phyloP scores from a whole-genome alignment of 768 basidiomycete species.

The Lentinula detonsa region DNA sequence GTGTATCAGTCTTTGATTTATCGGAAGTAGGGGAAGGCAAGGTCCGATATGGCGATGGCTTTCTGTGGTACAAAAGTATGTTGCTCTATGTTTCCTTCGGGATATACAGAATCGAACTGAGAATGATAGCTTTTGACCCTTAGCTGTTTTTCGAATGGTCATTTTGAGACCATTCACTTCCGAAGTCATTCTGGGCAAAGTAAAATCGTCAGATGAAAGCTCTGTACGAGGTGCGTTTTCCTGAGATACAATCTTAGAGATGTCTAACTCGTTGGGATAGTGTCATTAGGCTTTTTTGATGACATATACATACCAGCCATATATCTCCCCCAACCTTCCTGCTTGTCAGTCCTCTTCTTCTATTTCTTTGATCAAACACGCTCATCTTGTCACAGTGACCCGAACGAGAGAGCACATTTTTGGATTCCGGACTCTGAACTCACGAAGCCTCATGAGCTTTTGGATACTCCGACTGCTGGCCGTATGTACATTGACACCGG shows the following conservation, averaged over 20 bases:
- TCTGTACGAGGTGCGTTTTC: conserved; percentile 69
- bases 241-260: background rate
- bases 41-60: conserved; percentile 91
- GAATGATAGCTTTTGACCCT: background rate
- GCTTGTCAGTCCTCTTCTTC: conserved; percentile 50
- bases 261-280: conserved; percentile 29
- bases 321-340: conserved; percentile 76
- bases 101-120: background rate
- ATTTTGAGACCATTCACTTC: conserved; percentile 89
- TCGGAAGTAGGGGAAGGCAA: conserved; percentile 85
- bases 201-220: conserved; percentile 80
- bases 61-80: conserved; percentile 89
- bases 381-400: conserved; percentile 42
- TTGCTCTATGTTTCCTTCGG: conserved; percentile 1
- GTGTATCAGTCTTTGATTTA: conserved; percentile 86
- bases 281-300: conserved; percentile 88
- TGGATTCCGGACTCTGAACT: conserved; percentile 66
- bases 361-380: background rate
- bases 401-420: conserved; percentile 79
- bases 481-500: conserved; percentile 80
- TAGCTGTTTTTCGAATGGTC: conserved; percentile 85
- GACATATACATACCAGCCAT: conserved; percentile 81
- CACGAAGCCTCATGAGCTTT: conserved; percentile 51
- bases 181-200: conserved; percentile 86
- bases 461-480: conserved; percentile 58